A percentile compares a stretch with the other conserved stretches of the same genome.
Conservation (phyloP, 1,139 yeast genomes). For the Candida sanyaensis region DNA sequence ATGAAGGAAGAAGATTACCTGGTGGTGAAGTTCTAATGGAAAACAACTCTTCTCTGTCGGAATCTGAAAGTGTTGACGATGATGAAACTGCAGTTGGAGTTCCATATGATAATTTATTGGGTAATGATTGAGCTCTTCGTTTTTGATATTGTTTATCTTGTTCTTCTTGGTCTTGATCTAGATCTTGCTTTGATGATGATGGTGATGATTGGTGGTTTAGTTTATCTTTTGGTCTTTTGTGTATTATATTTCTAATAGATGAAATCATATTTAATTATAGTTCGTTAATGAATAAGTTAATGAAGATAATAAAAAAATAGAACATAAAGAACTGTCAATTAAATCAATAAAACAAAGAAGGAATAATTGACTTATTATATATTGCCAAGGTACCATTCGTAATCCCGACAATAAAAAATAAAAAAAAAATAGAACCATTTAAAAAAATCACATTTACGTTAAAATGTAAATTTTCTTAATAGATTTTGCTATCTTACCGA, state of each 20-base stretch:
- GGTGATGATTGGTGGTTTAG: not conserved
- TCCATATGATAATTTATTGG: not conserved
- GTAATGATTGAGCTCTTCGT: not conserved
- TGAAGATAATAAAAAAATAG: not conserved
- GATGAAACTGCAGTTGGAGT: not conserved
- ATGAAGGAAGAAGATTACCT: constrained; percentile 11
- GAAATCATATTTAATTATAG: not conserved
- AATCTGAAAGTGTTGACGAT: not conserved
- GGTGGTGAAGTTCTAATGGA: not conserved
- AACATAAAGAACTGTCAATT: too few relatives aligned
- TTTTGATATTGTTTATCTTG: not conserved
- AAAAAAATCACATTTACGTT: too few relatives aligned
- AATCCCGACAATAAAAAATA: too few relatives aligned
- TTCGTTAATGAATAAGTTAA: not conserved
- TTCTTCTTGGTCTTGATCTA: not conserved
- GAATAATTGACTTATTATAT: too few relatives aligned
- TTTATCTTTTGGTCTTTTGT: not conserved
- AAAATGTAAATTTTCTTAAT: too few relatives aligned
- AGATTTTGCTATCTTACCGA: too few relatives aligned
- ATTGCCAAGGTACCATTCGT: too few relatives aligned
- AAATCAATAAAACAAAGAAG: too few relatives aligned
- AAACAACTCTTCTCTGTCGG: not conserved
- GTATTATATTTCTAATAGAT: not conserved
- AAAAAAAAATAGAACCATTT: too few relatives aligned
- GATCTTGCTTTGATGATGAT: not conserved